phyloP scores from a whole-genome alignment of 1,284 basidiomycete species.

The Chalciporus sp. region DNA sequence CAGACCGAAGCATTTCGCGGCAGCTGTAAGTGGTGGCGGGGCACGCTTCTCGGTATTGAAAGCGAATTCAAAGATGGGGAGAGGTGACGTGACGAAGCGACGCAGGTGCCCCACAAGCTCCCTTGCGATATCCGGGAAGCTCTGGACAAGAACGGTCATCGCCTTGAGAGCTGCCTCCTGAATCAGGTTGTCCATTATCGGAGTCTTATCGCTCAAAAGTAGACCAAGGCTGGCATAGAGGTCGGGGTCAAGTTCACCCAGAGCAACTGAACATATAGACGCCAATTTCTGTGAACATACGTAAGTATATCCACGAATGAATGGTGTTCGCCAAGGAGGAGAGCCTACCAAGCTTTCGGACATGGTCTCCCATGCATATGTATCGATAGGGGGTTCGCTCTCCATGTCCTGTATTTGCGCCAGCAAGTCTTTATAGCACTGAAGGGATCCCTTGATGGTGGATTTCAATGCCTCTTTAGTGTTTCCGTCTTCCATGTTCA shows the following conservation, averaged over 20 bases:
- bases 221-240: conserved; percentile 75
- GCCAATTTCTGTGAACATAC: conserved; percentile 74
- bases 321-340: background rate
- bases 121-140: conserved; percentile 80
- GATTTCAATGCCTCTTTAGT: conserved; percentile 48
- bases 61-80: conserved; percentile 87
- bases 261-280: conserved; percentile 80
- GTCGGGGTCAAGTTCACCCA: conserved; percentile 67
- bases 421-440: conserved; percentile 74
- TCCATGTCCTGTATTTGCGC: conserved; percentile 81
- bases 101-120: conserved; percentile 82
- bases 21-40: conserved; percentile 78
- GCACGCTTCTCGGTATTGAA: conserved; percentile 74
- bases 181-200: conserved; percentile 78
- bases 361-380: conserved; percentile 88
- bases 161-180: conserved; percentile 88
- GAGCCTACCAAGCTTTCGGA: conserved; percentile 72
- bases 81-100: conserved; percentile 85
- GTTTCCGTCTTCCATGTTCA: conserved; percentile 35
- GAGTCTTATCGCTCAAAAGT: conserved; percentile 81
- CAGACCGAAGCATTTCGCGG: conserved; percentile 86
- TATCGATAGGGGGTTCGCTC: conserved; percentile 71
- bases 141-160: conserved; percentile 79
- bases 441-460: conserved; percentile 62
- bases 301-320: background rate